Evolutionary conservation across 2,329 filamentous ascomycete genomes (phyloP), one percentile per base, ranked within the genome.

Genomic region (Trichoderma sp.): DNA sequence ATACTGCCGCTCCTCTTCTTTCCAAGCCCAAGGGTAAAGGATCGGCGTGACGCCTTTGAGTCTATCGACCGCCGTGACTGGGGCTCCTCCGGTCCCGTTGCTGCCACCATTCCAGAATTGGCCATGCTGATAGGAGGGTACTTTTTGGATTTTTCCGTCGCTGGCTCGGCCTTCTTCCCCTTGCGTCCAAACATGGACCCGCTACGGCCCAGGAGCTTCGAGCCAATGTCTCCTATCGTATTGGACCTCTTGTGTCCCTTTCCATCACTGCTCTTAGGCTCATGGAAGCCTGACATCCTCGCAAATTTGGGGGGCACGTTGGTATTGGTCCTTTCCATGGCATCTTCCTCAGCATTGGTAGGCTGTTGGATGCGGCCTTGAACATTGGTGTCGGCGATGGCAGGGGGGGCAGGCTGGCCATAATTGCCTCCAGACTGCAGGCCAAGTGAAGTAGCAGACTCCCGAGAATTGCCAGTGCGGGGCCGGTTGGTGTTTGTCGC

Each of bases 91-190:
- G 39, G 65, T 21, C 43, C 43, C n/a, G 43, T 11, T 21, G 18
- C n/a, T 18, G 58, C 54, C 5, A 26, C 52, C 30, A 58, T 59
- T 18, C 85, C 85, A 2, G 88, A 84, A 71, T 91, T 90, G 71
- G 91, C 88, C 93, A 97, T 96, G 82, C 94, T 97, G 59, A 95
- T 91, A 4, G 95, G 95, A 68, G 95, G 95, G 76, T 97, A 96
- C 72, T 87, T 90, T 77, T 88, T 90, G 65, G 86, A 82, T 71
- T 90, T 89, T 77, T 92, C 80, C 89, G 71, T 84, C 81, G 68
- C 79, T 75, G 73, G 76, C 68, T 81, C 75, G 70, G 85, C 82
- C 78, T 85, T 86, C 76, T 85, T 84, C 73, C 78, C 78, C 76
- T 83, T 82, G 49, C 87, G 85, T n/a, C 91, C 89, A 76, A 96